Evolutionary conservation across 306 rosid species (phyloP), one percentile per base, ranked within the genome.

Genomic region (Cucurbita ficifolia): DNA sequence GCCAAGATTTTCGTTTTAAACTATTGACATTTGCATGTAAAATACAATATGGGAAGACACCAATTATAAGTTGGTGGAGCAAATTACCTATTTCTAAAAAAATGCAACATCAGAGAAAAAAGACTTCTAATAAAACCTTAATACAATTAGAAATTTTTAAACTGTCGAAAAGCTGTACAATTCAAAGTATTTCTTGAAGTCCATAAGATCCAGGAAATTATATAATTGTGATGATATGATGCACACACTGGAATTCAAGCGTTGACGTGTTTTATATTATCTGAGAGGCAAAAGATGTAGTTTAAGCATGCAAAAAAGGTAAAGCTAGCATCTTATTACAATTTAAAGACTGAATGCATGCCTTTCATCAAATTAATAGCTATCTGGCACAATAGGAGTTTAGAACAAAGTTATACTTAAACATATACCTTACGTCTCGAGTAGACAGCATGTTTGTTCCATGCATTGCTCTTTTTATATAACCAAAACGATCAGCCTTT

Each of bases 401-500:
- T 57, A 72, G 35, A 51, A 75, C 24, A 82, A 74, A 71, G 79
- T 70, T 65, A 78, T 74, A 68, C 58, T 69, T 65, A 77, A 72
- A 68, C 58, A 46, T 55, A 51, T 90, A 93, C 98, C 98, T 88
- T 58, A 94, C 86, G 86, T 84, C 95, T 73, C 86, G 86, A 65
- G 88, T 89, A 77, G 98, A 94, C 46, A 94, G 82, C 98, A 94
- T 94, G 67, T 73, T 72, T 70, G 98, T 90, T 70, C 98, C 98
- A 74, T 94, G 98, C 96, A 94, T 90, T 69, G 96, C 98, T 84
- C 98, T 89, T 81, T 90, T 86, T 33, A 94, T 49, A 77, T 94
- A 90, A 80, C 98, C 97, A 83, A 94, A 94, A 59, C 98, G 92
- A 79, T 94, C 98, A 75, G 98, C 87, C 86, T 90, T 94, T 55